Conservation (phyloP, 371 early-diverging fungal species). For the Apophysomyces trapeziformis region DNA sequence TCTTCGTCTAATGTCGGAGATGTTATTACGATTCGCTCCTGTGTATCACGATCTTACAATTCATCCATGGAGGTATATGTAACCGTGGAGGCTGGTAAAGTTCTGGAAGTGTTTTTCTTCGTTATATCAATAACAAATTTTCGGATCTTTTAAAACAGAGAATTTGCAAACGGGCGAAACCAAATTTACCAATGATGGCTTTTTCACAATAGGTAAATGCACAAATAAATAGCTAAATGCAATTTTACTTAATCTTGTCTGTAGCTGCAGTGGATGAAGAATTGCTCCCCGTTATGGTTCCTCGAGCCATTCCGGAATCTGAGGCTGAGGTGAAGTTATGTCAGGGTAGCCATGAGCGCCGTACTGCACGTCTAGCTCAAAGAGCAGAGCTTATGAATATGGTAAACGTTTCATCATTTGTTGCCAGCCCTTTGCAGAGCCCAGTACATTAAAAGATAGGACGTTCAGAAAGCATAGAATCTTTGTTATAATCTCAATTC, state of each 20-base stretch:
- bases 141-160: slow-evolving; percentile 28
- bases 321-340: slow-evolving; percentile 44
- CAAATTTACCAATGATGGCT: slow-evolving; percentile 66
- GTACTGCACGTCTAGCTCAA: slow-evolving; percentile 47
- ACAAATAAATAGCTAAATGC: not conserved
- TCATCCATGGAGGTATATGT: slow-evolving; percentile 70
- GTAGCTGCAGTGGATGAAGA: slow-evolving; percentile 51
- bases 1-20: slow-evolving; percentile 61
- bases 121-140: not conserved
- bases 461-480: too few relatives aligned
- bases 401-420: slow-evolving; percentile 13
- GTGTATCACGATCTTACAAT: slow-evolving; percentile 60
- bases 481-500: too few relatives aligned
- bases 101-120: slow-evolving; percentile 19
- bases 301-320: slow-evolving; percentile 46
- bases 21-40: slow-evolving; percentile 60
- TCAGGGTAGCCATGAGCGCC: slow-evolving; percentile 48
- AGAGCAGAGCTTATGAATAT: slow-evolving; percentile 47
- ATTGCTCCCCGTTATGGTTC: slow-evolving; percentile 50
- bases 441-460: not conserved
- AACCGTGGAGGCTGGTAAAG: slow-evolving; percentile 58
- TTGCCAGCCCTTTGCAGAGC: slow-evolving; percentile 1
- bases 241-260: not conserved
- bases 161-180: slow-evolving; percentile 60
- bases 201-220: slow-evolving; percentile 58